These are phyloP conservation scores for Geotrichum fermentans DNA, from an alignment of 1,139 yeast species.

Conservation along the genomic window DNA sequence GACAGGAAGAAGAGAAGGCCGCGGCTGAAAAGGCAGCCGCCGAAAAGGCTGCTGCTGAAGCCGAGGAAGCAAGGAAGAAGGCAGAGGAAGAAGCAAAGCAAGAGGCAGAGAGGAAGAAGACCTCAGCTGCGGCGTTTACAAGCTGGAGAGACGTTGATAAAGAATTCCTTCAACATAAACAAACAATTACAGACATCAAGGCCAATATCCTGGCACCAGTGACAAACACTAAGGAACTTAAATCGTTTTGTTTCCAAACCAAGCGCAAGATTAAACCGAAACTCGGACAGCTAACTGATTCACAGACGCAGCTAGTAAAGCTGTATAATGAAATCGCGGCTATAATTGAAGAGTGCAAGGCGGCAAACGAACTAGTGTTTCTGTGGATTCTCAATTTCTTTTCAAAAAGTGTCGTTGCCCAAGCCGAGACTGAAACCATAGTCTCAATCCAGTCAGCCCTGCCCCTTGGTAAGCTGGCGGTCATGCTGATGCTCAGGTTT, in stretches of 20 bases:
- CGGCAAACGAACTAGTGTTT: conserved; percentile 47
- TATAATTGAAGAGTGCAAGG: conserved; percentile 47
- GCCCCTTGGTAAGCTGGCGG: conserved; percentile 69
- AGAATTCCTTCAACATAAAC: conserved; percentile 49
- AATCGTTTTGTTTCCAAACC: conserved; percentile 39
- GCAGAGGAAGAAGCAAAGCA: conserved; percentile 23
- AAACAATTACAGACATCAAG: conserved; percentile 58
- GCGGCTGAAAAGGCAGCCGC: conserved; percentile 15
- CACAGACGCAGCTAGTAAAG: conserved; percentile 51
- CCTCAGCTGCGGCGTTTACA: conserved; percentile 34
- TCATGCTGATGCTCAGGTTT: conserved; percentile 50
- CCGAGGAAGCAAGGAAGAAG: conserved; percentile 17
- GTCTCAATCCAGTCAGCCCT: conserved; percentile 74
- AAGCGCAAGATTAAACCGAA: conserved; percentile 80
- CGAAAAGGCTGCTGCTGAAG: conserved; percentile 18
- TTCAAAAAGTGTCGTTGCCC: conserved; percentile 80
- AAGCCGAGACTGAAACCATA: conserved; percentile 88
- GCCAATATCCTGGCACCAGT: conserved; percentile 41
- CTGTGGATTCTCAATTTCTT: conserved; percentile 74
- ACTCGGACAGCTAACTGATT: conserved; percentile 84
- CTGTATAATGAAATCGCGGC: conserved; percentile 48
- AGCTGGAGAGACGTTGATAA: conserved; percentile 43
- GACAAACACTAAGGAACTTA: conserved; percentile 37
- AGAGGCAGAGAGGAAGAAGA: conserved; percentile 16
- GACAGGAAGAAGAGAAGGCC: conserved; percentile 17